These are phyloP conservation scores for Astragalus membranaceus DNA, from an alignment of 306 rosid genomes.

Conservation along the genomic window DNA sequence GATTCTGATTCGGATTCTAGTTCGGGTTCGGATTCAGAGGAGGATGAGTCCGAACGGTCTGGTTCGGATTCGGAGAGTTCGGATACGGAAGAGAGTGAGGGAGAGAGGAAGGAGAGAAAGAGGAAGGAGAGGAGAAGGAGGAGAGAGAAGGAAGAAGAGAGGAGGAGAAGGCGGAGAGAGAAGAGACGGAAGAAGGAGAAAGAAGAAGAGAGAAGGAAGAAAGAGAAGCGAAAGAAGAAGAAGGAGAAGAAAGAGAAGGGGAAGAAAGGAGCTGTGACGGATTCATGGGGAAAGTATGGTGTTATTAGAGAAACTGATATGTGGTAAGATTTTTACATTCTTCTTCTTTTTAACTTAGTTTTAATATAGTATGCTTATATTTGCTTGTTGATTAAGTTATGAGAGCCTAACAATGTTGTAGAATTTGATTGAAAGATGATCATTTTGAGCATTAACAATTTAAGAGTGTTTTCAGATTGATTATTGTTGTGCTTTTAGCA, in stretches of 20 bases:
- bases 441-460: neutral
- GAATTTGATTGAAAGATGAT: neutral
- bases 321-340: constrained; percentile 50
- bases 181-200: constrained; percentile 34
- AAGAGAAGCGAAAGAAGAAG: constrained; percentile 21
- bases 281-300: constrained; percentile 88
- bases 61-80: constrained; percentile 32
- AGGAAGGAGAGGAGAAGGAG: constrained; percentile 20
- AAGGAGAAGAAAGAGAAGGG: constrained; percentile 70
- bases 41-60: neutral
- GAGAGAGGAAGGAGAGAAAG: constrained; percentile 26
- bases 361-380: neutral
- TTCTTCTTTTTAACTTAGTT: neutral
- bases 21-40: constrained; percentile 36
- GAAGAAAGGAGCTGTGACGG: constrained; percentile 79
- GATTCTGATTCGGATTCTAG: constrained; percentile 31
- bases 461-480: neutral
- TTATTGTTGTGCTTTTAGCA: neutral
- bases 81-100: constrained; percentile 28
- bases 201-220: constrained; percentile 10
- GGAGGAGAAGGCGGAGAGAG: neutral
- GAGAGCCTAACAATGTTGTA: neutral
- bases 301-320: constrained; percentile 91
- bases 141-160: constrained; percentile 29
- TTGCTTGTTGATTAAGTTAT: constrained; percentile 5